Evolutionary conservation across 2,329 filamentous ascomycete genomes (phyloP).

Genomic region (Sporothrix globosa): DNA sequence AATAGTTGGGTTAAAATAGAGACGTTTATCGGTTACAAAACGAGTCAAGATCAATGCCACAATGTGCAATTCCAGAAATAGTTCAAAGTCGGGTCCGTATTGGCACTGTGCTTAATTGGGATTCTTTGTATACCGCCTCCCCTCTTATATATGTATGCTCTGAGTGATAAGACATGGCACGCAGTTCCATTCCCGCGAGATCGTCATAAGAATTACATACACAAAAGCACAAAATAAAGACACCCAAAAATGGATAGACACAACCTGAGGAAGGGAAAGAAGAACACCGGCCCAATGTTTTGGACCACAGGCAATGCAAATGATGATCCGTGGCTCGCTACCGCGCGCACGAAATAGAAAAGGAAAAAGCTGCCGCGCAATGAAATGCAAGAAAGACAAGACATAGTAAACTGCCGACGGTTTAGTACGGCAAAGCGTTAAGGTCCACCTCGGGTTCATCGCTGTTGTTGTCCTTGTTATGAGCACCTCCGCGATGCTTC

Average conservation of each 20-base stretch:
- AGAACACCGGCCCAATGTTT: background rate
- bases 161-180: background rate
- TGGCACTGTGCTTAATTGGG: background rate
- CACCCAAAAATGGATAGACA: background rate
- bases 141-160: background rate
- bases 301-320: constrained; percentile 3
- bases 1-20: background rate
- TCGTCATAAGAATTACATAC: background rate
- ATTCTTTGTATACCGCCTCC: background rate
- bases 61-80: no score
- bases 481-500: constrained; percentile 28
- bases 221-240: background rate
- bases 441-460: constrained; percentile 36
- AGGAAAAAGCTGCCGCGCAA: background rate
- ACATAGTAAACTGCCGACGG: background rate
- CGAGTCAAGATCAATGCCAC: no score
- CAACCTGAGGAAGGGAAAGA: background rate
- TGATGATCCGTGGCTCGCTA: background rate
- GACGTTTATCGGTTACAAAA: background rate
- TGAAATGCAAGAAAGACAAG: background rate
- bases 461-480: constrained; percentile 19
- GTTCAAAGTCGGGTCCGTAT: no score
- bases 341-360: constrained; percentile 2
- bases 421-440: constrained; percentile 36
- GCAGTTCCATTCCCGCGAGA: background rate